Evolutionary conservation across 2,329 filamentous ascomycete genomes (phyloP).

Genomic region (Sporothrix luriei): DNA sequence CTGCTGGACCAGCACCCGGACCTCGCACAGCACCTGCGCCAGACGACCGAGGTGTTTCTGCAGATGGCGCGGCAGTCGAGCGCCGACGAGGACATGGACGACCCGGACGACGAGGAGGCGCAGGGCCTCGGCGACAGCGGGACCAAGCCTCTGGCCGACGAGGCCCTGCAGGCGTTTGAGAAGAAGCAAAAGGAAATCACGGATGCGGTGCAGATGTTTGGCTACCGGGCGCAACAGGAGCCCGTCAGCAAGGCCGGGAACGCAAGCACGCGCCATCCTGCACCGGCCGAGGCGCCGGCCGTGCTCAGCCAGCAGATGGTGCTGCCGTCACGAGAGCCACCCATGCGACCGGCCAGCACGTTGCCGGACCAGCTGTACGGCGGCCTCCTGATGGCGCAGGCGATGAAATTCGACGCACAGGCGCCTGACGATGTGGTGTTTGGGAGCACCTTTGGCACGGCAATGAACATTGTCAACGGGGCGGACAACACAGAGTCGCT

Average conservation of each 20-base stretch:
- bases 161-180: not conserved
- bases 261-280: not conserved
- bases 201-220: constrained; percentile 28
- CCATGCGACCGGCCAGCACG: not conserved
- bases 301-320: not conserved
- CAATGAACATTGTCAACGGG: constrained; percentile 8
- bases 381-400: constrained; percentile 40
- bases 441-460: constrained; percentile 10
- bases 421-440: constrained; percentile 21
- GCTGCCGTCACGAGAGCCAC: not conserved
- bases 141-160: not conserved
- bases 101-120: constrained; percentile 15
- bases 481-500: not conserved
- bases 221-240: constrained; percentile 23
- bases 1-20: constrained; percentile 59
- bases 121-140: not conserved
- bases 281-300: not conserved
- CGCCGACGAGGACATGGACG: constrained; percentile 44
- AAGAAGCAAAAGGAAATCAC: constrained; percentile 26
- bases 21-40: constrained; percentile 59
- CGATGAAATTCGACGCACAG: constrained; percentile 32
- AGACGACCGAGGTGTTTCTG: constrained; percentile 61
- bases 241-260: not conserved
- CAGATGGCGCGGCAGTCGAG: constrained; percentile 54
- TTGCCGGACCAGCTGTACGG: constrained; percentile 36